These are phyloP conservation scores for Aspergillus affinis DNA, from an alignment of 495 filamentous ascomycete species.

Conservation along the genomic window DNA sequence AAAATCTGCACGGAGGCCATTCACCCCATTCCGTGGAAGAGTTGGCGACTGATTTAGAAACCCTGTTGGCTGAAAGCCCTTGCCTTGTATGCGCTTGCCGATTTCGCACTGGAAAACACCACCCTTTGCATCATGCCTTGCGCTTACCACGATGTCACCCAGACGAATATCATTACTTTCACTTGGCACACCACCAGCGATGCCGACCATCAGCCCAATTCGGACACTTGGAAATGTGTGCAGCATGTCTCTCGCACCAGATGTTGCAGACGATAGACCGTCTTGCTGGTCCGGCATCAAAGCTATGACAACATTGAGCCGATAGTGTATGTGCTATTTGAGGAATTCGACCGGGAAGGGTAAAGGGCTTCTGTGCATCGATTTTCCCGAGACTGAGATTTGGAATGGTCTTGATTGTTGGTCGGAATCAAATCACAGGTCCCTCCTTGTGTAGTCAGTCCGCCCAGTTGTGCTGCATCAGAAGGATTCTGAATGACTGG, in stretches of 20 bases:
- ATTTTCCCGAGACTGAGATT: no score
- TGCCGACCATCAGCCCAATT: conserved; percentile 31
- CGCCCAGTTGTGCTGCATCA: no score
- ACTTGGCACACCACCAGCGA: conserved; percentile 25
- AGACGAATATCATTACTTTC: conserved; percentile 24
- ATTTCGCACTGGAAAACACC: neutral
- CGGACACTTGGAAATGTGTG: conserved; percentile 30
- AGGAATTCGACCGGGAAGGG: no score
- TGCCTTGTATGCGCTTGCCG: neutral
- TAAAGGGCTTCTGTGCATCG: no score
- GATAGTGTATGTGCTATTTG: no score
- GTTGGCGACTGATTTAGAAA: neutral
- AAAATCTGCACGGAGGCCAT: neutral
- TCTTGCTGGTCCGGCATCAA: conserved; percentile 21
- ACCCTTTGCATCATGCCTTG: neutral
- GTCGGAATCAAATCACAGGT: no score
- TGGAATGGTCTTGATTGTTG: no score
- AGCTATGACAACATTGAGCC: conserved; percentile 26
- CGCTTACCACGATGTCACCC: conserved; percentile 15
- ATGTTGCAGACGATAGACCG: neutral
- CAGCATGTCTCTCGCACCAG: conserved; percentile 22
- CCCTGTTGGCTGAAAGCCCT: neutral
- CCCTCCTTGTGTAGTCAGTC: no score
- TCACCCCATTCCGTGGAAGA: neutral
- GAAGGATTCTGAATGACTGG: no score